These are phyloP conservation scores for Escovopsis sp. DNA, from an alignment of 2,329 filamentous ascomycete genomes.

Conservation along the genomic window DNA sequence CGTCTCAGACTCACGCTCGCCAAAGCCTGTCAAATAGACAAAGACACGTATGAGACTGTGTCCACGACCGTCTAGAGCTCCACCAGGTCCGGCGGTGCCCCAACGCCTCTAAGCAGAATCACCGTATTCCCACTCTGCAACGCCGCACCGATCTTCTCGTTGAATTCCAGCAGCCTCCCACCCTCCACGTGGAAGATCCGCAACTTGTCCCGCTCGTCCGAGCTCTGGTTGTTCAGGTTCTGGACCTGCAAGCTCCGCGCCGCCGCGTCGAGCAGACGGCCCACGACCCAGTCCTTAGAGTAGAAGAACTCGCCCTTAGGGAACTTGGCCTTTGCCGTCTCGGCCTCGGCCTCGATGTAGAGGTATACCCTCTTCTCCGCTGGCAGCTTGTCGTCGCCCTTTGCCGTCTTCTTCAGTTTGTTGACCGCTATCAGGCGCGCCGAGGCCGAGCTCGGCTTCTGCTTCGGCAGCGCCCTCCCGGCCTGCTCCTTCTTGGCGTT, in stretches of 20 bases:
- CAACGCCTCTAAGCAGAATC: conserved; percentile 73
- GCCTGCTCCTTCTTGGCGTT: conserved; percentile 53
- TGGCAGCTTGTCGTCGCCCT: conserved; percentile 72
- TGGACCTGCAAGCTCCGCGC: conserved; percentile 63
- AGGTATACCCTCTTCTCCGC: conserved; percentile 79
- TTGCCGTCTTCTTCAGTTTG: conserved; percentile 69
- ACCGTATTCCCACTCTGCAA: conserved; percentile 78
- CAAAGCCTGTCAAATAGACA: too few relatives aligned
- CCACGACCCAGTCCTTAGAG: conserved; percentile 76
- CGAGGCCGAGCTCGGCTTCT: conserved; percentile 46
- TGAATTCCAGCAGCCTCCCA: conserved; percentile 72
- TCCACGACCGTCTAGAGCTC: conserved; percentile 18
- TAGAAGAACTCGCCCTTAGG: conserved; percentile 73
- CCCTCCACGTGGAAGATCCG: conserved; percentile 88
- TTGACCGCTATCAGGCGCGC: conserved; percentile 56
- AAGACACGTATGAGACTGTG: too few relatives aligned
- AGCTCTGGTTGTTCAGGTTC: conserved; percentile 69
- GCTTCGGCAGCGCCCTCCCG: conserved; percentile 42
- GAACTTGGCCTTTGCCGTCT: conserved; percentile 68
- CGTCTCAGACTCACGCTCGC: too few relatives aligned
- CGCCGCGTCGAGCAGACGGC: conserved; percentile 63
- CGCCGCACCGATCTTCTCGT: conserved; percentile 62
- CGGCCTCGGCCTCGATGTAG: conserved; percentile 77
- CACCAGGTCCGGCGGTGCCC: conserved; percentile 61
- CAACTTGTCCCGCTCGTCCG: conserved; percentile 62